Evolutionary conservation across 768 basidiomycete species (phyloP).

Genomic region (Termitomyces titanicus): DNA sequence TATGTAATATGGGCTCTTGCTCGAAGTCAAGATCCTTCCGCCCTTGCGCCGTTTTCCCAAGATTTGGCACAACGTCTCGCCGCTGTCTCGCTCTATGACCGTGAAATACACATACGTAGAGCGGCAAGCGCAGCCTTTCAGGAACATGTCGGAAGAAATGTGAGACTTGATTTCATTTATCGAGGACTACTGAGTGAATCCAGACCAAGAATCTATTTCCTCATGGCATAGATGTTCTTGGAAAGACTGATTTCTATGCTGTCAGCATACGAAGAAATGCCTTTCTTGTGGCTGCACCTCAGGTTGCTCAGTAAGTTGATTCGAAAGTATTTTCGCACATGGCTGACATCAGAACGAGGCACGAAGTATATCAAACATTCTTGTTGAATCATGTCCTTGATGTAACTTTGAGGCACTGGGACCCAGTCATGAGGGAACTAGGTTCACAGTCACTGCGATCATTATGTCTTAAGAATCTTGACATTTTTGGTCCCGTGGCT

Average conservation of each 20-base stretch:
- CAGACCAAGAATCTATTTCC: constrained; percentile 75
- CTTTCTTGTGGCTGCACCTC: constrained; percentile 79
- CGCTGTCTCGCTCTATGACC: constrained; percentile 83
- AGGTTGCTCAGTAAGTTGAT: constrained; percentile 75
- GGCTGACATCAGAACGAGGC: constrained; percentile 41
- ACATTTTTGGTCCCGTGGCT: constrained; percentile 45
- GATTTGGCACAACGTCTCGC: constrained; percentile 69
- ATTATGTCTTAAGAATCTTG: constrained; percentile 62
- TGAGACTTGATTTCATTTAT: constrained; percentile 34
- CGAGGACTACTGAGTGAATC: not conserved
- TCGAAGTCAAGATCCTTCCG: constrained; percentile 60
- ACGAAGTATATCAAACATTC: constrained; percentile 66
- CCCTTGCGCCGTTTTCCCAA: constrained; percentile 57
- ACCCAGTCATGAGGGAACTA: constrained; percentile 70
- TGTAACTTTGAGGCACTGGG: constrained; percentile 87
- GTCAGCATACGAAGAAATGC: constrained; percentile 84
- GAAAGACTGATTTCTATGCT: constrained; percentile 93
- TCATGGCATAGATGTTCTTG: constrained; percentile 90
- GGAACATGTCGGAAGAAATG: constrained; percentile 93
- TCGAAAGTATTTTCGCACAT: not conserved
- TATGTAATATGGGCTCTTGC: constrained; percentile 96
- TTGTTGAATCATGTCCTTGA: constrained; percentile 72
- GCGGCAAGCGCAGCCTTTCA: constrained; percentile 98
- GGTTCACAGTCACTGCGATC: constrained; percentile 71
- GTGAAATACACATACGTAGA: constrained; percentile 91